A percentile compares a stretch with the other conserved stretches of the same genome.
Evolutionary conservation across 176 grass and related monocot genomes (phyloP).

Genomic region (Calamus simplicifolius): DNA sequence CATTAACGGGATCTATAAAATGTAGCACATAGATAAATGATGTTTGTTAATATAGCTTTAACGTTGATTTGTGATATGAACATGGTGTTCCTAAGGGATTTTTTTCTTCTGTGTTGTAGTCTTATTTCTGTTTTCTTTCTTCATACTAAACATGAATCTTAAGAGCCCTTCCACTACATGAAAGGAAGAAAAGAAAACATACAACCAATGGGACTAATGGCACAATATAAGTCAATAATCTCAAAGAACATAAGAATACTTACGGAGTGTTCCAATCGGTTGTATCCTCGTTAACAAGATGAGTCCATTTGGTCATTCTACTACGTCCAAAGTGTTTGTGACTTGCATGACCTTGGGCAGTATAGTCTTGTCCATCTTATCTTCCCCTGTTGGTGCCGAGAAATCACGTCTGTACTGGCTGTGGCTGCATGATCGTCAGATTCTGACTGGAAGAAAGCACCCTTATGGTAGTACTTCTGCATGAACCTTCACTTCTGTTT

Average conservation of each 20-base stretch:
- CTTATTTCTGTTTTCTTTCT: too few species aligned
- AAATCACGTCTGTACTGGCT: slow-evolving; percentile 59
- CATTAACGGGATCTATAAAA: too few species aligned
- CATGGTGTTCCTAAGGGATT: too few species aligned
- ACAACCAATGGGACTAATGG: too few species aligned
- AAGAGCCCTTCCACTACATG: too few species aligned
- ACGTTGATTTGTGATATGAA: too few species aligned
- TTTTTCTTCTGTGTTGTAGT: too few species aligned
- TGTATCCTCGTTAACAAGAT: slow-evolving; percentile 96
- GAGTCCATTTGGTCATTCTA: slow-evolving; percentile 94
- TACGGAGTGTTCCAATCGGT: slow-evolving; percentile 97
- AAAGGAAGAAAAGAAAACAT: too few species aligned
- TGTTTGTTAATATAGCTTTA: too few species aligned
- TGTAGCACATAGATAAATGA: too few species aligned
- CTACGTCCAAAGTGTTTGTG: slow-evolving; percentile 93
- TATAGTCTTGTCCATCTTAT: slow-evolving; percentile 97
- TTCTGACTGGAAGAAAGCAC: slow-evolving; percentile 77
- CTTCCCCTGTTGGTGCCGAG: slow-evolving; percentile 82
- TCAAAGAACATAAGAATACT: slow-evolving; percentile 11
- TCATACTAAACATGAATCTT: too few species aligned
- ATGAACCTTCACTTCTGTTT: slow-evolving; percentile 97
- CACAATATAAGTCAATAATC: too few species aligned
- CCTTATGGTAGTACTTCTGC: slow-evolving; percentile 98
- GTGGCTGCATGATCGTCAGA: slow-evolving; percentile 54
- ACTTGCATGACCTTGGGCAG: slow-evolving; percentile 99